Percentiles rank a stretch among this genome's conserved stretches.
Evolutionary conservation across 2,329 filamentous ascomycete species (phyloP).

Genomic region (Falciphora oryzae): DNA sequence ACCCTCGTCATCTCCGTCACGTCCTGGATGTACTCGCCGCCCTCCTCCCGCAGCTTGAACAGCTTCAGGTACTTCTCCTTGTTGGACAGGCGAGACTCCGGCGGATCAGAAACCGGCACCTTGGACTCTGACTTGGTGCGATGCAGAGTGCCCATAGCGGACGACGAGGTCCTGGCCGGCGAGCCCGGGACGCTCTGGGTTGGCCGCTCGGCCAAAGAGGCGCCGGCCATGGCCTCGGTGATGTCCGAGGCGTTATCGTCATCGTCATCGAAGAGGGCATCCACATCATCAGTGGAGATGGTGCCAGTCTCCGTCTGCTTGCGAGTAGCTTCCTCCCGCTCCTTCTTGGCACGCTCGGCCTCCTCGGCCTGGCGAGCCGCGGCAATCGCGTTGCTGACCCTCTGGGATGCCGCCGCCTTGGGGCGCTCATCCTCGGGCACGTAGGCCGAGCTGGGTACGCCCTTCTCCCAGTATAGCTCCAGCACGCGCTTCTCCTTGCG

Average conservation of each 20-base stretch:
- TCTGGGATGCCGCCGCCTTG: slow-evolving; percentile 69
- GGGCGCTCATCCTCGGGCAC: slow-evolving; percentile 95
- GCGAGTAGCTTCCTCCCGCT: slow-evolving; percentile 84
- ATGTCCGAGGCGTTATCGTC: slow-evolving; percentile 83
- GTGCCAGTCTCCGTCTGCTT: slow-evolving; percentile 94
- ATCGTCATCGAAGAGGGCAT: slow-evolving; percentile 93
- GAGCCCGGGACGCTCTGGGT: slow-evolving; percentile 95
- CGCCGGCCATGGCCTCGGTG: slow-evolving; percentile 86
- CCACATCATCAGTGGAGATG: slow-evolving; percentile 86
- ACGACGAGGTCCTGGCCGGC: slow-evolving; percentile 68
- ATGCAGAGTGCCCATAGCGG: slow-evolving; percentile 63
- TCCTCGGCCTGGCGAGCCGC: slow-evolving; percentile 77
- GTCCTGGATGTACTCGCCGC: slow-evolving; percentile 95
- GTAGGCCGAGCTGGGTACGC: slow-evolving; percentile 90
- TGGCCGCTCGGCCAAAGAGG: slow-evolving; percentile 80
- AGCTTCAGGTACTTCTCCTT: slow-evolving; percentile 95
- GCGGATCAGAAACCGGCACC: slow-evolving; percentile 66
- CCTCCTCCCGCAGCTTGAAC: slow-evolving; percentile 85
- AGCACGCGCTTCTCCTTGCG: slow-evolving; percentile 91
- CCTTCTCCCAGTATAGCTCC: slow-evolving; percentile 99
- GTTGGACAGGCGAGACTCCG: slow-evolving; percentile 76
- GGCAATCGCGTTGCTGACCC: slow-evolving; percentile 67
- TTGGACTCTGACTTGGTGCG: slow-evolving; percentile 93
- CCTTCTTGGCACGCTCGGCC: slow-evolving; percentile 73
- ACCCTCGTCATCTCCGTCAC: slow-evolving; percentile 96